Base-by-base conservation (phyloP, 2,329 filamentous ascomycete genomes). In the Calonectria pseudoreteaudii region DNA sequence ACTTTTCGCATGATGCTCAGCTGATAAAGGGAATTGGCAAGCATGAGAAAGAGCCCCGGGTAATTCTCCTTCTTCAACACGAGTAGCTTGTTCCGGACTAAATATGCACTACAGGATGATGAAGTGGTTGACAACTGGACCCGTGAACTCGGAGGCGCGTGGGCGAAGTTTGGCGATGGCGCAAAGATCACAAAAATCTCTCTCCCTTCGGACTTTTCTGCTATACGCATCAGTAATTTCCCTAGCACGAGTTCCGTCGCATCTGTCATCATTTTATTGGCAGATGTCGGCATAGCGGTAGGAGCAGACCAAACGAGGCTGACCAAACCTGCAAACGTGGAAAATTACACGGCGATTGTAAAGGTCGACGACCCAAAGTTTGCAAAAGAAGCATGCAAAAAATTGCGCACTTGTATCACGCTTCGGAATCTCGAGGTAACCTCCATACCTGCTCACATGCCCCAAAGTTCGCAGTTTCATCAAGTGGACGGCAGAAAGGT, bases 171-270 rank as follows among this genome's bases (percentile, higher is more conserved):
- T 18, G 80, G 77, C 11, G 80, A 80, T 18, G 85, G 85, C 6
- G 83, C 81, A 1, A 65, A 65, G 0, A 73, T 85, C 7, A 38
- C 68, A 0, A 82, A 81, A 26, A 71, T 84, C 3, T 77, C 76
- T 5, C 76, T 86, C 9, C 74, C 80, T 3, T 83, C 84, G 0
- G 85, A 87, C 75, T 84, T 83, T 66, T 86, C 84, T 1, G 80
- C 83, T 0, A 78, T 85, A 36, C 83, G 81, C 8, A 79, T 86
- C 53, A 78, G 68, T 28, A 74, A 77, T 9, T 79, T 86, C 0
- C 82, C 82, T 0, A 34, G 0, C 2, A 52, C 64, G 4, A 81
- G 72, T 9, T 23, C 14, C 53, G 77, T 79, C 0, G 53, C 38
- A 0, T 77, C 74, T 2, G 79, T 85, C 2, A 44, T 38, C 2